Base-by-base conservation (phyloP, 257 asterid genomes). In the Forsythia suspensa region DNA sequence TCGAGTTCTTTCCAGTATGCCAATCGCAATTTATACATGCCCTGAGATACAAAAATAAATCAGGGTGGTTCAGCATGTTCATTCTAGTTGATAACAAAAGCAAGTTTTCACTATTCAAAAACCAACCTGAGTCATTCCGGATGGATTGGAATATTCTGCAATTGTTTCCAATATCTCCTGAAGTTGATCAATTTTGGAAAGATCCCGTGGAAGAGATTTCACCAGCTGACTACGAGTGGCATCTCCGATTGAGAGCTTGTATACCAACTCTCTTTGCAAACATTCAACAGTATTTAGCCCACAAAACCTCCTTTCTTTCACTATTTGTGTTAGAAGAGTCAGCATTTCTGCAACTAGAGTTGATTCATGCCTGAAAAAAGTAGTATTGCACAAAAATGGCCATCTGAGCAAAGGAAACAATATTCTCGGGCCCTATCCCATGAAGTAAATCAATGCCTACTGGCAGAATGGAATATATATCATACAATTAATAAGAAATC, bases 211-310 rank as follows among this genome's bases (percentile, higher is more conserved):
- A 76, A 96, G 94, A 79, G 97, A 90, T 81, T 96, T 94, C 83
- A 96, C 92, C 83, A 96, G 87, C 84, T 92, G 97, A 84, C 99
- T 96, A 72, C 89, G 98, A 72, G 99, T 92, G 82, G 97, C 92
- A 84, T 92, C 97, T 70, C 97, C 97, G 42, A 86, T 85, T 29
- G 97, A 92, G 40, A 96, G 92, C 89, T 89, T 89, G 87, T 94
- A 90, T 37, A 96, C 86, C 86, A 95, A 86, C 76, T 91, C 99
- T 75, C 95, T 89, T 84, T 79, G 87, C 91, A 96, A 83, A 87
- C 95, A 92, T 73, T 94, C 98, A 71, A 88, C 88, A 80, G 89
- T 85, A 43, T 93, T 86, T 81, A 92, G 80, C 88, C 99, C 99
- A 85, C 96, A 94, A 83, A 91, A 92, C 76, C 97, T 86, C 70